These are phyloP conservation scores for Elongisporangium anandrum DNA, from an alignment of 352 stramenopile genomes.

Conservation along the genomic window DNA sequence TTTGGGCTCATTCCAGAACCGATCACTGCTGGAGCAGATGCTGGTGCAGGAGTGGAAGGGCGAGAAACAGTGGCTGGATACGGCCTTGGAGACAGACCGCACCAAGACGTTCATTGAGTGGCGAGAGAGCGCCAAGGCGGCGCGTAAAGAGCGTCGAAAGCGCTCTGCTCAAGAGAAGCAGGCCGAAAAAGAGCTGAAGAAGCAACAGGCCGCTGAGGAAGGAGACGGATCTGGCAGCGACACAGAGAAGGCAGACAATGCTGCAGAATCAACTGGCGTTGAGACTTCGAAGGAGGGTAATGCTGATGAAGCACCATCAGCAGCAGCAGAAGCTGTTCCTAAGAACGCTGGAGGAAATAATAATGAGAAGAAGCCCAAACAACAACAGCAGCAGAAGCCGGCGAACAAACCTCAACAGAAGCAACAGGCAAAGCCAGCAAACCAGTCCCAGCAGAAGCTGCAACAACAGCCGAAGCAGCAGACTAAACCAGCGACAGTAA, in stretches of 20 bases:
- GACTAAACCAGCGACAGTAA: too few species aligned
- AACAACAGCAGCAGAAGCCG: neutral
- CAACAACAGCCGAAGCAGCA: neutral
- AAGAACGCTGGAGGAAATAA: neutral
- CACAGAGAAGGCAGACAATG: slow-evolving; percentile 3
- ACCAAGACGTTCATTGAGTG: slow-evolving; percentile 63
- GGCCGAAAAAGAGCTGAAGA: slow-evolving; percentile 30
- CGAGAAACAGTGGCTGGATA: slow-evolving; percentile 55
- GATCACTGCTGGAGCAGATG: slow-evolving; percentile 50
- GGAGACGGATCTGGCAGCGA: neutral
- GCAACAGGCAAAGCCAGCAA: neutral
- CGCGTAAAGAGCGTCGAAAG: slow-evolving; percentile 56
- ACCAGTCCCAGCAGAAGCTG: neutral
- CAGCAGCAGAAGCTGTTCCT: neutral
- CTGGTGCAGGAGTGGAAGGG: slow-evolving; percentile 66
- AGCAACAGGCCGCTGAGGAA: slow-evolving; percentile 16
- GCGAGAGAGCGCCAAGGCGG: slow-evolving; percentile 58
- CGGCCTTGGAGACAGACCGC: slow-evolving; percentile 35
- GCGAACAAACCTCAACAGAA: neutral
- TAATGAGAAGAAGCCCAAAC: neutral
- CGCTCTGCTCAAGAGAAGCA: slow-evolving; percentile 45
- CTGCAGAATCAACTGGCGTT: neutral
- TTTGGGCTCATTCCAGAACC: slow-evolving; percentile 19
- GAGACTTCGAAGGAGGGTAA: neutral
- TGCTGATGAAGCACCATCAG: neutral